A percentile compares a stretch with the other conserved stretches of the same genome.
Conservation (phyloP, 2,329 filamentous ascomycete genomes). For the Pseudocercospora eumusae region DNA sequence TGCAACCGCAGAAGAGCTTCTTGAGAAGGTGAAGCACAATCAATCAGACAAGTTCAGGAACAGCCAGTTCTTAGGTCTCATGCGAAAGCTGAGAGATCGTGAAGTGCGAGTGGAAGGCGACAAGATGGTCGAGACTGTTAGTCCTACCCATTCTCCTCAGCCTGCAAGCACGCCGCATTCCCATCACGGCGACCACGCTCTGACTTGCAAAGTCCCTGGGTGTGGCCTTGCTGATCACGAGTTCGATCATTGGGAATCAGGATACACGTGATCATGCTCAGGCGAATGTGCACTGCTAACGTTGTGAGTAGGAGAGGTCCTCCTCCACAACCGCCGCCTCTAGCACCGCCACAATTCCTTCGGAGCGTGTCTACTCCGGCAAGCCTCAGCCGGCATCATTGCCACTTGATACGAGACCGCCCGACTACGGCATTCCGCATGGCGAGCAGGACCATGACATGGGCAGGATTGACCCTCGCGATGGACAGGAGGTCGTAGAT, state of each 20-base stretch:
- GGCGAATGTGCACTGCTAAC: conserved; percentile 30
- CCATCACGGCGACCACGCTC: conserved; percentile 15
- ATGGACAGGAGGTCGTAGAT: conserved; percentile 41
- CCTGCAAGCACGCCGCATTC: conserved; percentile 19
- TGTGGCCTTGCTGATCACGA: conserved; percentile 32
- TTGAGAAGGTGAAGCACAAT: conserved; percentile 69
- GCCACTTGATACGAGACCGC: conserved; percentile 31
- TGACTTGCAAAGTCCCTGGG: conserved; percentile 22
- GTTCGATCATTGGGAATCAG: conserved; percentile 41
- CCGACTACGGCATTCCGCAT: conserved; percentile 31
- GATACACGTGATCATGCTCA: conserved; percentile 27
- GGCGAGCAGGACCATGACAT: conserved; percentile 35
- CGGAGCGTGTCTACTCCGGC: conserved; percentile 29
- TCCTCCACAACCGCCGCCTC: conserved; percentile 29
- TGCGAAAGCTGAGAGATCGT: conserved; percentile 71
- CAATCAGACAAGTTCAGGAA: conserved; percentile 73
- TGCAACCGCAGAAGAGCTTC: conserved; percentile 68
- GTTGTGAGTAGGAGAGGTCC: conserved; percentile 33
- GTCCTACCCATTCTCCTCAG: conserved; percentile 32
- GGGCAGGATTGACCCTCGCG: conserved; percentile 31
- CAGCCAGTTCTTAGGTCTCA: conserved; percentile 73
- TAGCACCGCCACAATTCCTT: conserved; percentile 26
- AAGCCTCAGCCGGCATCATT: conserved; percentile 31
- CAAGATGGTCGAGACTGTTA: conserved; percentile 59
- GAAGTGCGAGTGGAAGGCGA: conserved; percentile 74